A percentile compares a stretch with the other conserved stretches of the same genome.
These are phyloP conservation scores for Helenozyma baotianmanensis DNA, from an alignment of 805 yeast species.

Conservation along the genomic window DNA sequence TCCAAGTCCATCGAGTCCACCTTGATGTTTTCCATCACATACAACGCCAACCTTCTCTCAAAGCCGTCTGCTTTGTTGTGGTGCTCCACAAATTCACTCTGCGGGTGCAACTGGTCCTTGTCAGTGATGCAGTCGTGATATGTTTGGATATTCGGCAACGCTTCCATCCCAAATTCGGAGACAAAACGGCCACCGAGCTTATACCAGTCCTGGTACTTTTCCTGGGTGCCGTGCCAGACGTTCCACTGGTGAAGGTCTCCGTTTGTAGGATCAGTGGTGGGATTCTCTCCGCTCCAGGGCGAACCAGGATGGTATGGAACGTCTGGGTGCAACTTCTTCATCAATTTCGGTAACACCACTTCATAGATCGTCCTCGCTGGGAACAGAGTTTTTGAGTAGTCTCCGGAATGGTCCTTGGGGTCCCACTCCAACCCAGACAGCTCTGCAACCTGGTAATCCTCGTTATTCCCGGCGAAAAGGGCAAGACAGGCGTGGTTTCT, in stretches of 20 bases:
- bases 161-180: conserved; percentile 53
- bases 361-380: conserved; percentile 45
- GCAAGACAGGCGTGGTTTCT: conserved; percentile 38
- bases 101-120: conserved; percentile 37
- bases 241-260: conserved; percentile 57
- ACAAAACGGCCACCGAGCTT: conserved; percentile 46
- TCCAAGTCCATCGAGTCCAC: conserved; percentile 32
- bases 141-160: conserved; percentile 38
- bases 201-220: conserved; percentile 46
- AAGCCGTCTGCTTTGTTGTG: conserved; percentile 49
- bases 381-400: conserved; percentile 30
- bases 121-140: conserved; percentile 34
- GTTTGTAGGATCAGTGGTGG: conserved; percentile 31
- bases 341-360: conserved; percentile 30
- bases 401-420: conserved; percentile 18
- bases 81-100: conserved; percentile 38
- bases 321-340: conserved; percentile 17
- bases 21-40: conserved; percentile 42
- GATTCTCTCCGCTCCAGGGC: conserved; percentile 41
- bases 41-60: conserved; percentile 42
- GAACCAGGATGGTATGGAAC: conserved; percentile 45
- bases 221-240: conserved; percentile 53
- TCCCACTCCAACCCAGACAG: conserved; percentile 26
- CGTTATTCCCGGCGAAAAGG: conserved; percentile 43
- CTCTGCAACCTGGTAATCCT: conserved; percentile 45